These are phyloP conservation scores for Rhizopus delemar DNA, from an alignment of 371 early-diverging fungal species.

Conservation along the genomic window DNA sequence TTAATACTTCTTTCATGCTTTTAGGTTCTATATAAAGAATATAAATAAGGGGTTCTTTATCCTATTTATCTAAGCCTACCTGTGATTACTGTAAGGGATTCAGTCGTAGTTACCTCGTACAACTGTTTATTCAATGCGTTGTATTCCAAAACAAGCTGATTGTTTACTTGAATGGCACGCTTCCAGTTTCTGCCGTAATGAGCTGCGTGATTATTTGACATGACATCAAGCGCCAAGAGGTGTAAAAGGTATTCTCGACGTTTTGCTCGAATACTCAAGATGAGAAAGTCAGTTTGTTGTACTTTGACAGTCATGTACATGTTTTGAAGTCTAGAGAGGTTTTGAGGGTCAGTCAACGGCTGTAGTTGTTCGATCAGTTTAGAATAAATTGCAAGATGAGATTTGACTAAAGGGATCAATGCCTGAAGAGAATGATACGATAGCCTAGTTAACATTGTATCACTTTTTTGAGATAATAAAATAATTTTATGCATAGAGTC, in stretches of 20 bases:
- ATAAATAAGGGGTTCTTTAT: neutral
- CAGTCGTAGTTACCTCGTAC: neutral
- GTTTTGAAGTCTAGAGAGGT: constrained; percentile 35
- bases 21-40: neutral
- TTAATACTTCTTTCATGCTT: neutral
- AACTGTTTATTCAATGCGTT: constrained; percentile 18
- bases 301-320: constrained; percentile 35
- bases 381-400: constrained; percentile 23
- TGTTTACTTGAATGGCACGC: constrained; percentile 30
- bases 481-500: constrained; percentile 34
- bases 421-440: neutral
- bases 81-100: neutral
- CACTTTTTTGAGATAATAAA: constrained; percentile 33
- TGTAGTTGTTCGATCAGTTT: constrained; percentile 20
- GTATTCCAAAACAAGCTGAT: constrained; percentile 21
- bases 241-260: constrained; percentile 46
- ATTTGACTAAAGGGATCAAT: constrained; percentile 4
- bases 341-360: constrained; percentile 32
- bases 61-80: neutral
- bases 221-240: constrained; percentile 45
- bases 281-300: constrained; percentile 25
- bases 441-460: constrained; percentile 18
- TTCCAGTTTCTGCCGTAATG: constrained; percentile 42
- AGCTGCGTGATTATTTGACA: constrained; percentile 39
- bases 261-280: constrained; percentile 30